A percentile compares a stretch with the other conserved stretches of the same genome.
phyloP scores from a whole-genome alignment of 495 filamentous ascomycete genomes.

The Aspergillus indologenus region DNA sequence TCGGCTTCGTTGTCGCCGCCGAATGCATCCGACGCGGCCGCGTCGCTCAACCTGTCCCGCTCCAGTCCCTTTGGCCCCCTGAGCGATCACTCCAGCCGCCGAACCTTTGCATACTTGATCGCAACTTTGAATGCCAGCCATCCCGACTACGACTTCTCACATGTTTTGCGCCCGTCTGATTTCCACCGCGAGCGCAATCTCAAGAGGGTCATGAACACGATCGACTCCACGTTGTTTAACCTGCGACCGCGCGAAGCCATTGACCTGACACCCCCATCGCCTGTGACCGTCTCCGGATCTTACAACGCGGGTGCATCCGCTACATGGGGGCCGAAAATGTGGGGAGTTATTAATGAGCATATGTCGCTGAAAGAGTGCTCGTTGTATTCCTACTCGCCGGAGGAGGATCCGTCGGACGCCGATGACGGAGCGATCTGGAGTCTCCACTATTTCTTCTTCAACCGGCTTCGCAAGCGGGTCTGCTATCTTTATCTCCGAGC shows the following conservation, averaged over 20 bases:
- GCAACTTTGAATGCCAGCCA: slow-evolving; percentile 97
- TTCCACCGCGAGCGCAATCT: slow-evolving; percentile 78
- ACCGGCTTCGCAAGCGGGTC: slow-evolving; percentile 86
- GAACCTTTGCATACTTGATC: slow-evolving; percentile 93
- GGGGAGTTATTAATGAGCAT: slow-evolving; percentile 85
- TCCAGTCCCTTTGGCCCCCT: slow-evolving; percentile 89
- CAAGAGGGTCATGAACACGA: slow-evolving; percentile 71
- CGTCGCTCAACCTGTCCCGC: slow-evolving; percentile 69
- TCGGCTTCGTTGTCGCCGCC: slow-evolving; percentile 80
- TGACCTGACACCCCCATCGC: slow-evolving; percentile 44
- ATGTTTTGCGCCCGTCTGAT: slow-evolving; percentile 80
- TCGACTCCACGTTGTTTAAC: slow-evolving; percentile 82
- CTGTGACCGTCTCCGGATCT: slow-evolving; percentile 42
- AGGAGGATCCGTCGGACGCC: slow-evolving; percentile 81
- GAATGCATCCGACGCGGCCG: slow-evolving; percentile 50
- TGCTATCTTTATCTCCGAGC: slow-evolving; percentile 89
- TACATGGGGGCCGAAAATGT: slow-evolving; percentile 81
- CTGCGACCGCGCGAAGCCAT: slow-evolving; percentile 62
- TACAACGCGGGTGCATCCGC: slow-evolving; percentile 37
- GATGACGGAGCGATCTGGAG: slow-evolving; percentile 94
- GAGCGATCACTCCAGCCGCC: slow-evolving; percentile 78
- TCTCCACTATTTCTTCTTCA: slow-evolving; percentile 96
- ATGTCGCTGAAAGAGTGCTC: slow-evolving; percentile 84
- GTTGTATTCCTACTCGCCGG: slow-evolving; percentile 79
- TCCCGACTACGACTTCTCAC: slow-evolving; percentile 95